Base-by-base conservation (phyloP, 2,329 filamentous ascomycete species). In the Botrytis squamosa region DNA sequence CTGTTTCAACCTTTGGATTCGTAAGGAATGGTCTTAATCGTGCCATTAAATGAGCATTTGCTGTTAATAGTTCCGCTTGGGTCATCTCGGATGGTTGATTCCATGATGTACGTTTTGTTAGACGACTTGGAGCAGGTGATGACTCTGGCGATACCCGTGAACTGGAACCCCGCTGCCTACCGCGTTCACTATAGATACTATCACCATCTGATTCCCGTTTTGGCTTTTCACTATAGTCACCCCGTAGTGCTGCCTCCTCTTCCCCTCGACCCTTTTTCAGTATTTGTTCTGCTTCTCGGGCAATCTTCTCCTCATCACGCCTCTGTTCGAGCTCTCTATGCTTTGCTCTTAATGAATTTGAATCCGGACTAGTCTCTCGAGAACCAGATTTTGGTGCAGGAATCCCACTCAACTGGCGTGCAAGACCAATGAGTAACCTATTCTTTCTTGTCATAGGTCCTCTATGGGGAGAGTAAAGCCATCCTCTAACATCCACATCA, bases 401-500 rank as follows among this genome's bases (percentile, higher is more conserved):
- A 52, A 99, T 90, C 0, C 96, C 96, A 78, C 94, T 97, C 60
- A 99, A 84, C 79, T 96, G 92, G 71, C 95, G 88, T 22, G 95
- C 95, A 38, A 98, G 86, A 0, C 95, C 93, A 71, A 99, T 90
- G 79, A 98, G 86, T 75, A 98, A 86, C 55, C 96, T 89, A 79
- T 98, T 97, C 79, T 94, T 94, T 77, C 95, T 88, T 40, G 89
- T 95, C 88, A 98, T 90, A 6, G 93, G 94, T 0, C 94, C 94
- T 77, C 87, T 88, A 79, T 95, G 93, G 29, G 95, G 95, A 57
- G 90, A 90, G 82, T 97, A 99, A 70, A 98, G 89, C 96, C 97
- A 99, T 22, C 96, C 96, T 77, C 95, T 88, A 38, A 99, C 93
- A 81, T 99, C 95, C 9, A 98, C 93, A 80, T 98, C 95, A 1